These are phyloP conservation scores for Chlorociboria aeruginascens DNA, from an alignment of 495 filamentous ascomycete genomes.

Conservation along the genomic window DNA sequence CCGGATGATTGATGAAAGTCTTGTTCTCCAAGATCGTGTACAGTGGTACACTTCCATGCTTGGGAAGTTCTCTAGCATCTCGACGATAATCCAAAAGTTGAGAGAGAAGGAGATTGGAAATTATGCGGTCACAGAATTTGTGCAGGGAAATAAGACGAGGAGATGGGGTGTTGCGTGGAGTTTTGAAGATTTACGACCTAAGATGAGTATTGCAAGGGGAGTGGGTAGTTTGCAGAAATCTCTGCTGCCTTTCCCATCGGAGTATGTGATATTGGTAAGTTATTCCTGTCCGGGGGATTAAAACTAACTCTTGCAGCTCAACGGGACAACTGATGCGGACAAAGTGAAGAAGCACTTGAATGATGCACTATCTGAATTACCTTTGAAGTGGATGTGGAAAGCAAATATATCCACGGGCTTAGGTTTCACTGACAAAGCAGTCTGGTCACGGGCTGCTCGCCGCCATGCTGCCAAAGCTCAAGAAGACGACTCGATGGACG, in stretches of 20 bases:
- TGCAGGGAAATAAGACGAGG: constrained; percentile 68
- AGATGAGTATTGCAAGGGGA: constrained; percentile 43
- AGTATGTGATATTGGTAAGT: constrained; percentile 36
- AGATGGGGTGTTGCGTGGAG: constrained; percentile 89
- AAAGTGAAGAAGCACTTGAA: constrained; percentile 24
- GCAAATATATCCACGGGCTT: constrained; percentile 30
- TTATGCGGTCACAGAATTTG: constrained; percentile 71
- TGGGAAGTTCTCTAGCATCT: constrained; percentile 66
- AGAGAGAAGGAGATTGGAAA: constrained; percentile 51
- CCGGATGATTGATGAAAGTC: constrained; percentile 64
- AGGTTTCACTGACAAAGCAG: constrained; percentile 48
- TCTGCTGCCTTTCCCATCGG: constrained; percentile 45
- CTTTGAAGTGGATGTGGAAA: constrained; percentile 41
- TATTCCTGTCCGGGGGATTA: not conserved
- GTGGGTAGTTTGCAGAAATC: constrained; percentile 44
- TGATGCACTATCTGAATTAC: constrained; percentile 29
- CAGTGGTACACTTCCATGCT: constrained; percentile 92
- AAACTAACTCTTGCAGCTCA: constrained; percentile 1
- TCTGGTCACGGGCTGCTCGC: constrained; percentile 61
- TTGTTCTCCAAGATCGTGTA: constrained; percentile 43
- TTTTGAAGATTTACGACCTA: constrained; percentile 56
- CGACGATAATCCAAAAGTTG: constrained; percentile 48
- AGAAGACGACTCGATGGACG: constrained; percentile 10
- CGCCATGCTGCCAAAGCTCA: constrained; percentile 25
- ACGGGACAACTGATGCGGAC: not conserved